These are phyloP conservation scores for Verticillium longisporum DNA, from an alignment of 2,329 filamentous ascomycete species.

Conservation along the genomic window DNA sequence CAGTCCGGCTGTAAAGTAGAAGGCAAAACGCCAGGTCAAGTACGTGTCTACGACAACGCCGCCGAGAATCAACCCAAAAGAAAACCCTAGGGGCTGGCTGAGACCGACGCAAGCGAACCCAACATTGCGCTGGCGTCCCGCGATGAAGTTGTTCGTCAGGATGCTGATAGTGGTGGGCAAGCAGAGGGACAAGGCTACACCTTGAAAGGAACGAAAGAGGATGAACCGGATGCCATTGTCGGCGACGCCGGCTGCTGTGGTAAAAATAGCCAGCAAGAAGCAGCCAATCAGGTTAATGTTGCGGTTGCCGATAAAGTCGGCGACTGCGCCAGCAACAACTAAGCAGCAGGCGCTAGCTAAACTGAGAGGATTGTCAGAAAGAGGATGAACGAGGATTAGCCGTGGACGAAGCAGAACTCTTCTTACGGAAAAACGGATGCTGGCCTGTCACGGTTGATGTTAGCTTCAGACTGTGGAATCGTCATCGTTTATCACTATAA, in stretches of 20 bases:
- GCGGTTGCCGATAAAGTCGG: constrained; percentile 9
- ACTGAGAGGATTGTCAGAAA: neutral
- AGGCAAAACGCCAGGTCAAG: constrained; percentile 8
- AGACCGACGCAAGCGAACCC: constrained; percentile 17
- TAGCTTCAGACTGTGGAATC: neutral
- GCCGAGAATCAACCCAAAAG: constrained; percentile 7
- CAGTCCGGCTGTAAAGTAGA: constrained; percentile 9
- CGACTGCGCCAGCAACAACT: constrained; percentile 6
- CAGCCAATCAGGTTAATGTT: constrained; percentile 8
- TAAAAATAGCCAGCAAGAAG: constrained; percentile 7
- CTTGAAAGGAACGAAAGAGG: constrained; percentile 8
- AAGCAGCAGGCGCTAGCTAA: neutral
- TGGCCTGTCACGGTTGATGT: neutral
- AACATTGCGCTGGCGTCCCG: constrained; percentile 21
- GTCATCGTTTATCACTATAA: no score
- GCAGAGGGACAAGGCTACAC: constrained; percentile 10
- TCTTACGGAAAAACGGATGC: constrained; percentile 1
- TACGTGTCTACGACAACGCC: constrained; percentile 9
- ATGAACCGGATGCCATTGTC: constrained; percentile 7
- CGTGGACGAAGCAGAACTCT: neutral
- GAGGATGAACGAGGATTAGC: neutral
- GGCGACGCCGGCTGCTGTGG: constrained; percentile 7
- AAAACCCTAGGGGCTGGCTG: constrained; percentile 10
- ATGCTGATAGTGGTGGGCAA: constrained; percentile 10
- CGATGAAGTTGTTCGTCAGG: constrained; percentile 7